Evolutionary conservation across 306 rosid species (phyloP).

Genomic region (Begonia peltatifolia): DNA sequence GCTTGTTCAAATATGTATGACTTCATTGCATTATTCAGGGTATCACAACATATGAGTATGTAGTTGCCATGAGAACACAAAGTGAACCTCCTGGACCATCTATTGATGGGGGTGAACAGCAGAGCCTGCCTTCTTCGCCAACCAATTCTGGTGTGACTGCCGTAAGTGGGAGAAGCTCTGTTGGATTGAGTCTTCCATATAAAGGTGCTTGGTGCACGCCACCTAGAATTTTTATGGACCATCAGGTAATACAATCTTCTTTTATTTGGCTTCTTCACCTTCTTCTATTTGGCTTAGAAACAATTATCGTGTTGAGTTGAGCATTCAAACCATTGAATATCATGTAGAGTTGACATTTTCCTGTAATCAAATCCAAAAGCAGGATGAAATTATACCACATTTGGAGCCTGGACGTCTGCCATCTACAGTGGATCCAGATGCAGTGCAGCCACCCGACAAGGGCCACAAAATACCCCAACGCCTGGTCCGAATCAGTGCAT

Average conservation of each 20-base stretch:
- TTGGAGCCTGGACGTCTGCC: conserved; percentile 75
- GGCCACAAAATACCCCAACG: conserved; percentile 41
- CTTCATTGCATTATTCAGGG: conserved; percentile 28
- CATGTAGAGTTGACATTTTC: not conserved
- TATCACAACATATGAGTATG: conserved; percentile 77
- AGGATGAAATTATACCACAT: conserved; percentile 83
- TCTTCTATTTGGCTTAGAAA: too few species aligned
- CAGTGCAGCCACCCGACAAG: conserved; percentile 38
- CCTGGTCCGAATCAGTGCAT: conserved; percentile 57
- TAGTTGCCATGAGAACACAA: conserved; percentile 72
- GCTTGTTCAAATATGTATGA: too few species aligned
- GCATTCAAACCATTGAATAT: too few species aligned
- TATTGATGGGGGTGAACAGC: conserved; percentile 62
- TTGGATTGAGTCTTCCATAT: conserved; percentile 61
- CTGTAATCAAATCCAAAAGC: conserved; percentile 10
- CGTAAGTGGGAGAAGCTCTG: conserved; percentile 74
- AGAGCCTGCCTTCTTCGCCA: conserved; percentile 65
- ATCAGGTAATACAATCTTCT: conserved; percentile 37
- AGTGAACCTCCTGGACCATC: conserved; percentile 77
- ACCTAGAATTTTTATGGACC: conserved; percentile 80
- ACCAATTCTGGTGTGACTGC: conserved; percentile 71
- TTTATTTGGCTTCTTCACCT: not conserved
- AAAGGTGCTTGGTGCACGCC: conserved; percentile 88
- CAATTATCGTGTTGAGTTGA: too few species aligned
- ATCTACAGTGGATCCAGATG: conserved; percentile 81